A percentile compares a stretch with the other conserved stretches of the same genome.
phyloP scores from a whole-genome alignment of 2,329 filamentous ascomycete species.

The Metarhizium sp. region DNA sequence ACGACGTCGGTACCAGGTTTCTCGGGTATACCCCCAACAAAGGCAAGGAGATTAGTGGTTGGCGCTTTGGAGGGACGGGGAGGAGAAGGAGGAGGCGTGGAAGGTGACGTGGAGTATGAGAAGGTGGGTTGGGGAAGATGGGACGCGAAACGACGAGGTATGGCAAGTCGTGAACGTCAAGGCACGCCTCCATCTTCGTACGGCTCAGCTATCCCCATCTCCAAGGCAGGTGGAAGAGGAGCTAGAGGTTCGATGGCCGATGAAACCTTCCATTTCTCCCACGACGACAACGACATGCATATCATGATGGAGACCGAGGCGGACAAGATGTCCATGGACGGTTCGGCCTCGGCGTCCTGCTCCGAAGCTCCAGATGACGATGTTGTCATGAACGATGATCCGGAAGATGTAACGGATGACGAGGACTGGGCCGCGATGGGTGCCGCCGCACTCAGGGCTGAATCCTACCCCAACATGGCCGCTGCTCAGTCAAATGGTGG shows the following conservation, averaged over 20 bases:
- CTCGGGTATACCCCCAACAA: slow-evolving; percentile 76
- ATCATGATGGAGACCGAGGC: slow-evolving; percentile 76
- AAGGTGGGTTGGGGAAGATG: slow-evolving; percentile 97
- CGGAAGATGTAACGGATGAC: slow-evolving; percentile 83
- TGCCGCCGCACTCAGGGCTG: slow-evolving; percentile 68
- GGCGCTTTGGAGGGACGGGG: slow-evolving; percentile 77
- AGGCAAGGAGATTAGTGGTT: slow-evolving; percentile 87
- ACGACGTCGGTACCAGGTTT: slow-evolving; percentile 91
- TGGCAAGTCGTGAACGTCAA: slow-evolving; percentile 40
- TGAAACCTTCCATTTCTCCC: slow-evolving; percentile 67
- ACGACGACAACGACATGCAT: slow-evolving; percentile 55
- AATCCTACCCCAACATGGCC: slow-evolving; percentile 48
- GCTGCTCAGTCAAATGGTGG: slow-evolving; percentile 45
- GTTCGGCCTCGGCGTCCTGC: slow-evolving; percentile 61
- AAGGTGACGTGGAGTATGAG: slow-evolving; percentile 74
- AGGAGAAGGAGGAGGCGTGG: slow-evolving; percentile 50
- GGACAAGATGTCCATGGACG: slow-evolving; percentile 87
- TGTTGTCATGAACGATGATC: slow-evolving; percentile 61
- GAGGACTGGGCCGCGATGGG: slow-evolving; percentile 93
- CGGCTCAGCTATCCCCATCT: slow-evolving; percentile 48
- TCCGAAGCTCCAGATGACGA: slow-evolving; percentile 65
- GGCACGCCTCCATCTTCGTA: slow-evolving; percentile 32
- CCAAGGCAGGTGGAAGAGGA: slow-evolving; percentile 32
- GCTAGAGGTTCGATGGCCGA: slow-evolving; percentile 52
- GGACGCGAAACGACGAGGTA: slow-evolving; percentile 71